Conservation (phyloP, 2,329 filamentous ascomycete species). For the Calonectria pteridis region DNA sequence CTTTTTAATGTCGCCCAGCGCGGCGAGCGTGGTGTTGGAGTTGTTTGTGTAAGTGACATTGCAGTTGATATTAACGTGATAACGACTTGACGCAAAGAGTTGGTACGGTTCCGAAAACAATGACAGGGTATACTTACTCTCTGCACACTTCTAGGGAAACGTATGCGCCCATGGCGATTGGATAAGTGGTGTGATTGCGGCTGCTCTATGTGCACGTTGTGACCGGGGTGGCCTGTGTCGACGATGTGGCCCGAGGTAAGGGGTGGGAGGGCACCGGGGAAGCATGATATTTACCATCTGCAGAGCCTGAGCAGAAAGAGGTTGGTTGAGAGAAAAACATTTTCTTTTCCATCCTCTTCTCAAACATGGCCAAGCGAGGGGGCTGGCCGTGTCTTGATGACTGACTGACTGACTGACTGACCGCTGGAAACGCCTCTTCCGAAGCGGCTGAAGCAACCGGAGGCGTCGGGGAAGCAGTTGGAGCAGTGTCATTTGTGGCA, state of each 20-base stretch:
- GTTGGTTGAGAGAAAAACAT: not conserved
- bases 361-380: not conserved
- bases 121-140: not conserved
- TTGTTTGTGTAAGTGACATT: not conserved
- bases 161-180: constrained; percentile 11
- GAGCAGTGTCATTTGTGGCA: not conserved
- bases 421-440: constrained; percentile 2
- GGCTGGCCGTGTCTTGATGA: not conserved
- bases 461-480: not conserved
- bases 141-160: constrained; percentile 12
- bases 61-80: constrained; percentile 18
- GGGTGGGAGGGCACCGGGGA: not conserved
- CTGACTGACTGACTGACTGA: not conserved
- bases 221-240: not conserved
- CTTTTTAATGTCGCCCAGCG: constrained; percentile 2
- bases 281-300: not conserved
- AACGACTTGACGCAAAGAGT: constrained; percentile 1
- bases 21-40: not conserved
- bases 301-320: not conserved
- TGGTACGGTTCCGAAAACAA: not conserved
- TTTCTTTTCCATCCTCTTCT: not conserved
- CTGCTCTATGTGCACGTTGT: not conserved
- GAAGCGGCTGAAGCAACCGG: not conserved
- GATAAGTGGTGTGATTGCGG: not conserved
- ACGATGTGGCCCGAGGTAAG: not conserved